Base-by-base conservation (phyloP, 164 flowering plant species). In the Chloranthus sessilifolius region DNA sequence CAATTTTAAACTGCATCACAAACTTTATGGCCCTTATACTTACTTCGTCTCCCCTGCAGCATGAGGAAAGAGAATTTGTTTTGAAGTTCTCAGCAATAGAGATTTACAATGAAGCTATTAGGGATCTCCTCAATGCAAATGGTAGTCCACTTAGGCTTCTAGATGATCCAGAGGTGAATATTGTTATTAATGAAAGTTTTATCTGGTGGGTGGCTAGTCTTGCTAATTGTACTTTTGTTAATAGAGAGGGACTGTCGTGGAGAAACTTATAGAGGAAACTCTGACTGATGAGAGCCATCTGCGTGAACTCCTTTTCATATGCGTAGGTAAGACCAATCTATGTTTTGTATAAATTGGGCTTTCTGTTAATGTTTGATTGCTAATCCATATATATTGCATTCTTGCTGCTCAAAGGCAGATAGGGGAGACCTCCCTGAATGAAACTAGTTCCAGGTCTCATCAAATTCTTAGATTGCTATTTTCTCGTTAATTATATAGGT, bases 361-460 rank as follows among this genome's bases (percentile, higher is more conserved):
- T 10, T 55, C 15, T 20, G 0, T 39, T 38, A 28, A 5, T 56
- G 50, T 29, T 2, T 21, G 26, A 25, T 27, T 26, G 49, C 48
- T 56, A 42, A 57, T 30, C 10, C n/a, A 16, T 17, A 16, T 42
- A 11, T 48, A 24, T 44, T 47, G 35, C 29, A 31, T 68, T 47
- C 30, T 68, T 65, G 71, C 83, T 87, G 99, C 88, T 55, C 88
- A 94, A 69, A 85, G 99, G 58, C 80, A 78, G 73, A 73, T 74
- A 25, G 97, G 90, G 26, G 99, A 94, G 70, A 94, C 96, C 14
- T 44, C 77, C 23, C 67, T 87, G 58, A 94, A 94, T 61, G 99
- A 89, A 71, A 62, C 78, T 25, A 94, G 99, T 71, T 94, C 99
- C 21, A 78, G 97, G 73, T 94, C 99, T 47, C 99, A 94, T 67